Conservation (phyloP, 495 filamentous ascomycete species). For the Immersiella caudata region DNA sequence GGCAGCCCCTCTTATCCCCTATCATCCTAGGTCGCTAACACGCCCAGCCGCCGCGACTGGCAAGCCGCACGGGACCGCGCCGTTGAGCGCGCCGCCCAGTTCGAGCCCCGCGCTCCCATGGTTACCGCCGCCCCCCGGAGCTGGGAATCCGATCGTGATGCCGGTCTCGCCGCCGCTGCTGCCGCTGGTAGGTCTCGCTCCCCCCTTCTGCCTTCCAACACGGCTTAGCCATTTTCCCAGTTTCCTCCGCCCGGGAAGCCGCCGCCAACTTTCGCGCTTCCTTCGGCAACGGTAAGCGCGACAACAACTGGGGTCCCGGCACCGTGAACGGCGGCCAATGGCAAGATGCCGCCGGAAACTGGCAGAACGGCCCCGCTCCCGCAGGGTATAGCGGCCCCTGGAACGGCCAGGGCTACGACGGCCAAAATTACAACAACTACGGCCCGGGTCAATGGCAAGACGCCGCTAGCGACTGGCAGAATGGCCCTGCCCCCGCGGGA, state of each 20-base stretch:
- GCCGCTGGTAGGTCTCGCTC: not conserved
- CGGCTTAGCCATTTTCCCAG: too few relatives aligned
- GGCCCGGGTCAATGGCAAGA: too few relatives aligned
- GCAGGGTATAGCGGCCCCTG: not conserved
- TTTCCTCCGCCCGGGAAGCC: not conserved
- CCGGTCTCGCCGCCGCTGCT: not conserved
- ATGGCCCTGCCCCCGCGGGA: not conserved
- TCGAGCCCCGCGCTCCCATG: constrained; percentile 10
- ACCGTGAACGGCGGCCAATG: not conserved
- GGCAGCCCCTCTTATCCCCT: too few relatives aligned
- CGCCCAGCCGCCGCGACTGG: constrained; percentile 1
- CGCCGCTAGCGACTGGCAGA: not conserved
- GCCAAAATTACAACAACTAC: not conserved
- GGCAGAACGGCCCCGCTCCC: not conserved
- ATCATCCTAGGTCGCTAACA: not conserved
- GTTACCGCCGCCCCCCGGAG: not conserved
- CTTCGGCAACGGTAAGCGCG: not conserved
- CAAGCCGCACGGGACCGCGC: constrained; percentile 5
- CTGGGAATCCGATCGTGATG: constrained; percentile 15
- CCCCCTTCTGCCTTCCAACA: too few relatives aligned
- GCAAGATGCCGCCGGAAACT: not conserved
- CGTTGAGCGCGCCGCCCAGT: constrained; percentile 4
- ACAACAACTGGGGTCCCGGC: constrained; percentile 7
- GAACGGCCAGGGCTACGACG: not conserved
- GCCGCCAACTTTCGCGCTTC: not conserved